These are phyloP conservation scores for Piper betle DNA, from an alignment of 164 flowering plant species.

Conservation along the genomic window DNA sequence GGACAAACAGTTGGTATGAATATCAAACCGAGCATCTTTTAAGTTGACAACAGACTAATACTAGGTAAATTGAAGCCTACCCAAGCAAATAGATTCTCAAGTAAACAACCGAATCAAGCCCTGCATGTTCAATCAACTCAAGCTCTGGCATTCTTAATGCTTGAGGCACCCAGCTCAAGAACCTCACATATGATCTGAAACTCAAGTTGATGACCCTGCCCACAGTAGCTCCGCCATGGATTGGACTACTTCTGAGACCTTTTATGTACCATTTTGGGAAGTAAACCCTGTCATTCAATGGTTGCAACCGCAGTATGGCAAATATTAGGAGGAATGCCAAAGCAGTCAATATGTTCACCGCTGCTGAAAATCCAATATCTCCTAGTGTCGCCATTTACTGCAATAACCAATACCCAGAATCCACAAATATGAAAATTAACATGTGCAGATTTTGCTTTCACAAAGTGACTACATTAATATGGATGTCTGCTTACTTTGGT, in stretches of 20 bases:
- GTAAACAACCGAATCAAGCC: conserved; percentile 75
- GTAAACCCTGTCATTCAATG: conserved; percentile 72
- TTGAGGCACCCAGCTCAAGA: conserved; percentile 69
- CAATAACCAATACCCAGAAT: background rate
- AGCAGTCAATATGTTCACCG: conserved; percentile 57
- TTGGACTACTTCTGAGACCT: conserved; percentile 55
- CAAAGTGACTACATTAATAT: too few species aligned
- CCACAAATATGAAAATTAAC: too few species aligned
- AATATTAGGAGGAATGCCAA: conserved; percentile 55
- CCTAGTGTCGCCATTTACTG: conserved; percentile 41
- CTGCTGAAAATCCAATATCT: conserved; percentile 58
- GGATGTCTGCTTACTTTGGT: too few species aligned
- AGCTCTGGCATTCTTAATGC: conserved; percentile 78
- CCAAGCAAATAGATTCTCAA: conserved; percentile 63
- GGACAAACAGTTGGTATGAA: background rate
- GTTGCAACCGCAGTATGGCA: conserved; percentile 69
- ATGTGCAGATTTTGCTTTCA: too few species aligned
- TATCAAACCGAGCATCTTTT: background rate
- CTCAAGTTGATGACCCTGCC: conserved; percentile 62
- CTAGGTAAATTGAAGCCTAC: conserved; percentile 19
- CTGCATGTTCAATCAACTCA: conserved; percentile 83
- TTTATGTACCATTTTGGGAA: conserved; percentile 84
- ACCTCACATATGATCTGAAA: conserved; percentile 44
- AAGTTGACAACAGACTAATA: too few species aligned
- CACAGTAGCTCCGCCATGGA: conserved; percentile 32